Conservation (phyloP, 352 stramenopile species). For the Phytopythium oedochilum region DNA sequence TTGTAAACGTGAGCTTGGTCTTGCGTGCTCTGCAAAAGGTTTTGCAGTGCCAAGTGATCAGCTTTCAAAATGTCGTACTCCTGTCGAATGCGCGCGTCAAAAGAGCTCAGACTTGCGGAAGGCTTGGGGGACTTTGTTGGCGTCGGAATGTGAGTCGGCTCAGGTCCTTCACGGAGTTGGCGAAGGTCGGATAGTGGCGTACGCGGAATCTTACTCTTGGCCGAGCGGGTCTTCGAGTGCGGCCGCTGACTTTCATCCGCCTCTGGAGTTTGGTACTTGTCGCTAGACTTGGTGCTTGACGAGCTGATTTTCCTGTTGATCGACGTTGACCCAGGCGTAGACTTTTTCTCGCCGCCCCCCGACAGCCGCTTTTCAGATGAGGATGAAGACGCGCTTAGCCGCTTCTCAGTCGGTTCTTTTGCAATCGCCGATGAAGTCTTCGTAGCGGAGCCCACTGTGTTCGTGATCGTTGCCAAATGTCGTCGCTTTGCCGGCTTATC, state of each 20-base stretch:
- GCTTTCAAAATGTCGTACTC: background rate
- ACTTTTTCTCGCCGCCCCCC: background rate
- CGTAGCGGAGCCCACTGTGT: slow-evolving; percentile 26
- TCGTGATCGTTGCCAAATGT: slow-evolving; percentile 60
- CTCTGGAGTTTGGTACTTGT: background rate
- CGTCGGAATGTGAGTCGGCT: background rate
- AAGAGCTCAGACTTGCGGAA: background rate
- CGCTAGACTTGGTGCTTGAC: background rate
- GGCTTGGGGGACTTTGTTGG: background rate
- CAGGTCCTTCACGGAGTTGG: background rate
- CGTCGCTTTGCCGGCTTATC: slow-evolving; percentile 40
- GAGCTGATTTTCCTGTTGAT: background rate
- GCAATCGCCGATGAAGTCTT: slow-evolving; percentile 15
- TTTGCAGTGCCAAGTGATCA: background rate
- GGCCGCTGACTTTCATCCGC: background rate
- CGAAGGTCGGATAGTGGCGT: background rate
- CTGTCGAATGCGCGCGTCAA: background rate
- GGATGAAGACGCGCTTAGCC: background rate
- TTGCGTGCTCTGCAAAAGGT: background rate
- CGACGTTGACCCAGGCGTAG: background rate
- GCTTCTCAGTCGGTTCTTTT: background rate
- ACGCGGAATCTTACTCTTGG: background rate
- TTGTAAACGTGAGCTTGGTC: background rate
- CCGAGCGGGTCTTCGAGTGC: background rate
- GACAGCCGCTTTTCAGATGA: background rate